phyloP scores from a whole-genome alignment of 108 stramenopile genomes.

The Cyclostephanos tholiformis region DNA sequence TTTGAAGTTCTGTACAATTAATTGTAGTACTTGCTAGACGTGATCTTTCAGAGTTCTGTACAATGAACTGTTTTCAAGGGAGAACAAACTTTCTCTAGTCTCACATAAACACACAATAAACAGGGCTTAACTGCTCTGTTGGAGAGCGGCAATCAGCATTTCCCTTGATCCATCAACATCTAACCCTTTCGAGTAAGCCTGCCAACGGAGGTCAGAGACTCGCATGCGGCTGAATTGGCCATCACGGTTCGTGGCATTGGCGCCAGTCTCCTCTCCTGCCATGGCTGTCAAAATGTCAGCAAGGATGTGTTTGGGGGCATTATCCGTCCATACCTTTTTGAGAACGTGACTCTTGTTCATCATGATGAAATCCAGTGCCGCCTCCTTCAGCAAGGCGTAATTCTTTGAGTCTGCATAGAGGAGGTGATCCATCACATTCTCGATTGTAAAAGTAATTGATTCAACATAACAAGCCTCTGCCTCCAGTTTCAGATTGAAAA shows the following conservation, averaged over 20 bases:
- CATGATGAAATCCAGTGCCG: conserved; percentile 1
- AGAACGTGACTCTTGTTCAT: not conserved
- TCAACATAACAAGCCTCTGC: conserved; percentile 17
- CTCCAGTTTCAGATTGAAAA: conserved; percentile 18
- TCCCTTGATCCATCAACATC: conserved; percentile 5
- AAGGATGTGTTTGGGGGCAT: not conserved
- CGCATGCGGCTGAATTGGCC: not conserved
- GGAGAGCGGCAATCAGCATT: conserved; percentile 2
- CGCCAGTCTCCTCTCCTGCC: not conserved
- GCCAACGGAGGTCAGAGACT: not conserved
- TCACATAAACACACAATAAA: not conserved
- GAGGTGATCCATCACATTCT: conserved; percentile 16
- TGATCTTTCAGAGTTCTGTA: too few relatives aligned
- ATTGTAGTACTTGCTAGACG: too few relatives aligned
- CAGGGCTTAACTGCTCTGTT: conserved; percentile 7
- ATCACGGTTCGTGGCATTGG: not conserved
- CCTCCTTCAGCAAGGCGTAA: conserved; percentile 16
- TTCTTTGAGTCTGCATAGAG: conserved; percentile 23
- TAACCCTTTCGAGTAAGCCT: not conserved
- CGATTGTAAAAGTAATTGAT: not conserved
- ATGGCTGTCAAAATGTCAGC: not conserved
- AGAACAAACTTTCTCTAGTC: too few relatives aligned
- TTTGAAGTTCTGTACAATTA: too few relatives aligned
- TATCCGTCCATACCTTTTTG: not conserved
- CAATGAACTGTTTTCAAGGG: not conserved